These are phyloP conservation scores for Malassezia equina DNA, from an alignment of 1,284 basidiomycete genomes.

Conservation along the genomic window DNA sequence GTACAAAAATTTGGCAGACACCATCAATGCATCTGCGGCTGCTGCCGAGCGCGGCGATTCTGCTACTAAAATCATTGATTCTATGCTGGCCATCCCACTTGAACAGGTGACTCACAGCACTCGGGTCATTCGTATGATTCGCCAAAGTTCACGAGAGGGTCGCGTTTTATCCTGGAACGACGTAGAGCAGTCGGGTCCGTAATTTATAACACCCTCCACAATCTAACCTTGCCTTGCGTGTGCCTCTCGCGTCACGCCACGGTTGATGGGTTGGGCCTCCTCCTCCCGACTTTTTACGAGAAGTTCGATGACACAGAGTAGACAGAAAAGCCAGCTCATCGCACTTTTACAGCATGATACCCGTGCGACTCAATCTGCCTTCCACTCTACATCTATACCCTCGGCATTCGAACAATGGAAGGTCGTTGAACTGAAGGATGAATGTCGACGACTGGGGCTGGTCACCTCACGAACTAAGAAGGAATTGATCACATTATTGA, in stretches of 20 bases:
- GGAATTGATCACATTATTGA: neutral
- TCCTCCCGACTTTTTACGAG: neutral
- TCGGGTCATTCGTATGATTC: constrained; percentile 31
- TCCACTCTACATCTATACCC: neutral
- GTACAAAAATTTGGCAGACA: constrained; percentile 34
- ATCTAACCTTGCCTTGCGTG: neutral
- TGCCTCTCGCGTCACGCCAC: neutral
- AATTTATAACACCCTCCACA: neutral
- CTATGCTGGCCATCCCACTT: constrained; percentile 22
- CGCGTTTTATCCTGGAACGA: constrained; percentile 15
- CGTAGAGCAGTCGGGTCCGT: neutral
- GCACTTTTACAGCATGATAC: neutral
- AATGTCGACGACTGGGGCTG: constrained; percentile 1
- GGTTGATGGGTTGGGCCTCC: neutral
- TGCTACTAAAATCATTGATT: constrained; percentile 16
- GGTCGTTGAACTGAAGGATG: neutral
- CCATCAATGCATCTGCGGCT: constrained; percentile 25
- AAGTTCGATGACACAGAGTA: neutral
- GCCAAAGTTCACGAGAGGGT: constrained; percentile 28
- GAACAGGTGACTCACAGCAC: constrained; percentile 27
- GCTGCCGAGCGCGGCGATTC: constrained; percentile 18
- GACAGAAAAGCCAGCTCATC: neutral
- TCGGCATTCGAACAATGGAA: neutral
- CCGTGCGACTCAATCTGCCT: neutral
- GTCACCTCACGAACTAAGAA: constrained; percentile 1